Evolutionary conservation across 768 basidiomycete genomes (phyloP), one percentile per base, ranked within the genome.

Genomic region (Leccinum boreale): DNA sequence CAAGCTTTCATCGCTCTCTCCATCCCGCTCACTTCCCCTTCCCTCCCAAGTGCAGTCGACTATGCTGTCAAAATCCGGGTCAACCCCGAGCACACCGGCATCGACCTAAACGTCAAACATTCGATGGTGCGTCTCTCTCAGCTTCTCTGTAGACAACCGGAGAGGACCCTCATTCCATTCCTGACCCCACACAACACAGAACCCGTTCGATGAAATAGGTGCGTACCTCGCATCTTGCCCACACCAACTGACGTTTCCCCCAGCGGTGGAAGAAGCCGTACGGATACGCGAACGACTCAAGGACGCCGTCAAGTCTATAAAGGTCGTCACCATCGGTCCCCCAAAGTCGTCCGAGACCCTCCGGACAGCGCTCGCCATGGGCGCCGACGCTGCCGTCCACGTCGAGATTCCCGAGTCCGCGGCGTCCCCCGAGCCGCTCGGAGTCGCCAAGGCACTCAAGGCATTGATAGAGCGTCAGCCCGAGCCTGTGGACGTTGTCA

Each of bases 151-250:
- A 21, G 42, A 44, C 19, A 21, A 44, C 42, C 19, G n/a, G 11
- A 21, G 19, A 12, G 42, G 19, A 44, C 6, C 19, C 42, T 44
- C 42, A 11, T 19, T 19, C 19, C 5, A 42, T n/a, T 42, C 39
- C 36, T 39, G 10, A 39, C 17, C 17, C 36, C 17, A 4, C 0
- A 44, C 10, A 19, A 19, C 42, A 56, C 66, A 98, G 95, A 98
- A 98, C 74, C 96, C 97, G 0, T 98, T 98, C 67, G 96, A 98
- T 71, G 97, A 99, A 77, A 98, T 98, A 69, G 96, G 94, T 94
- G 56, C n/a, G 60, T 58, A 12, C 14, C 14, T 24, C 47, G 14
- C 14, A n/a, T 21, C 42, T 26, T 12, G 10, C 19, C 17, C 33
- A 15, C 21, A 9, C 5, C 28, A 21, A 44, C 54, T 51, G n/a